Evolutionary conservation across 176 grass and related monocot species (phyloP).

Genomic region (Tillandsia leiboldiana): DNA sequence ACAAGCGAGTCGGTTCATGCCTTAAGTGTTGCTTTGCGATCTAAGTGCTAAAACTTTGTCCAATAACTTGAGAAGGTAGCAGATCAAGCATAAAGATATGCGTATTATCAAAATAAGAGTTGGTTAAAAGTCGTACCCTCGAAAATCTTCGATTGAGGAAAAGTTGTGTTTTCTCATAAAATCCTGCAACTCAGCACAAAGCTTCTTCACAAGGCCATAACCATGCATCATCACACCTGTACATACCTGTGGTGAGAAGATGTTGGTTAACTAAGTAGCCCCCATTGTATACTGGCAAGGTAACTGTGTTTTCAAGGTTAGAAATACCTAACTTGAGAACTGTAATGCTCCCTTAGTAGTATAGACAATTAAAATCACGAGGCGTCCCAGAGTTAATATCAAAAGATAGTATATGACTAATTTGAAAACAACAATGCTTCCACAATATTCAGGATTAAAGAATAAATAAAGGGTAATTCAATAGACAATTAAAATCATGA

Average conservation of each 20-base stretch:
- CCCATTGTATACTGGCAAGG: conserved; percentile 3
- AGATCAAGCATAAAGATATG: conserved; percentile 9
- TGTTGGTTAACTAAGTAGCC: background rate
- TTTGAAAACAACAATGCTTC: too few species aligned
- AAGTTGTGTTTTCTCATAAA: conserved; percentile 92
- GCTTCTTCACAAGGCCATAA: conserved; percentile 90
- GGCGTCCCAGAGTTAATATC: too few species aligned
- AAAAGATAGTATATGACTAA: too few species aligned
- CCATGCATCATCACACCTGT: conserved; percentile 98
- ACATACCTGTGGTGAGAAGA: conserved; percentile 51
- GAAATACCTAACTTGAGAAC: too few species aligned
- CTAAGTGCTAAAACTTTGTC: too few species aligned
- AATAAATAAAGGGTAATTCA: too few species aligned
- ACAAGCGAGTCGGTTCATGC: too few species aligned
- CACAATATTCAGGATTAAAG: too few species aligned
- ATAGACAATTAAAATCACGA: too few species aligned
- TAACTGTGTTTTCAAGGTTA: too few species aligned
- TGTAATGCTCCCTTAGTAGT: too few species aligned
- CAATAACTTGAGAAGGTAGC: background rate
- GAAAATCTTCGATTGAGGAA: conserved; percentile 77
- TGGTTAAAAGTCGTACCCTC: conserved; percentile 43
- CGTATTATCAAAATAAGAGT: conserved; percentile 2
- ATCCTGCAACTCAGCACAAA: conserved; percentile 72
- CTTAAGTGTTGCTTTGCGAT: too few species aligned
- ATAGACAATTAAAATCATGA: background rate